Percentiles rank a stretch among this genome's conserved stretches.
phyloP scores from a whole-genome alignment of 495 filamentous ascomycete genomes.

The Hypoxylon perforatum region DNA sequence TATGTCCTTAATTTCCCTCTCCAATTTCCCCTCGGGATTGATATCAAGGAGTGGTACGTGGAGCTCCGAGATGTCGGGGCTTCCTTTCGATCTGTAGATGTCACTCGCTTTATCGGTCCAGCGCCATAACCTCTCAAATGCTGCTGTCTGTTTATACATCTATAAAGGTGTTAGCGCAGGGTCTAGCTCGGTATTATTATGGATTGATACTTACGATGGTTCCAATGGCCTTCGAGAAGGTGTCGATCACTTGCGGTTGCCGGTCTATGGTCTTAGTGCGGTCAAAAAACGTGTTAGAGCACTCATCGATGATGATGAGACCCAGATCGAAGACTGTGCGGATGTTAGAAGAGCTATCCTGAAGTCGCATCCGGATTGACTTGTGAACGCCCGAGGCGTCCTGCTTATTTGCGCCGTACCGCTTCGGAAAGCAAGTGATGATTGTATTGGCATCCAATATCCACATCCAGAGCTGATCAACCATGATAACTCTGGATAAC shows the following conservation, averaged over 20 bases:
- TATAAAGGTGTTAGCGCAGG: slow-evolving; percentile 44
- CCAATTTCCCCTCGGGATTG: slow-evolving; percentile 70
- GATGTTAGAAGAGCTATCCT: slow-evolving; percentile 60
- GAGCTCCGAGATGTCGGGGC: slow-evolving; percentile 40
- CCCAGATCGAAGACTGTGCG: slow-evolving; percentile 75
- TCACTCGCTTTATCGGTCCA: slow-evolving; percentile 47
- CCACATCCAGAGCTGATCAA: slow-evolving; percentile 83
- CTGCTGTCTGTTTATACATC: slow-evolving; percentile 49
- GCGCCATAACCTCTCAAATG: slow-evolving; percentile 51
- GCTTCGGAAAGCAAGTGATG: slow-evolving; percentile 74
- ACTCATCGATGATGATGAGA: slow-evolving; percentile 72
- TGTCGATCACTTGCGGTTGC: slow-evolving; percentile 74
- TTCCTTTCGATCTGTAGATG: slow-evolving; percentile 38
- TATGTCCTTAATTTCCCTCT: slow-evolving; percentile 76
- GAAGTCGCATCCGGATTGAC: slow-evolving; percentile 57
- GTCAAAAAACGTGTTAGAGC: slow-evolving; percentile 71
- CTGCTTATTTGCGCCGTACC: slow-evolving; percentile 74
- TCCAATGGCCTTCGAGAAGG: slow-evolving; percentile 69
- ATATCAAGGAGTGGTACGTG: slow-evolving; percentile 71
- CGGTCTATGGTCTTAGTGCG: slow-evolving; percentile 67
- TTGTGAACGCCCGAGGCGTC: slow-evolving; percentile 73
- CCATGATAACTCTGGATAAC: slow-evolving; percentile 75
- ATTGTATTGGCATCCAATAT: slow-evolving; percentile 73
- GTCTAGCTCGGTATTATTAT: background rate
- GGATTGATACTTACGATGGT: slow-evolving; percentile 42